Conservation (phyloP, 352 stramenopile genomes). For the Phytophthora podocarpi region DNA sequence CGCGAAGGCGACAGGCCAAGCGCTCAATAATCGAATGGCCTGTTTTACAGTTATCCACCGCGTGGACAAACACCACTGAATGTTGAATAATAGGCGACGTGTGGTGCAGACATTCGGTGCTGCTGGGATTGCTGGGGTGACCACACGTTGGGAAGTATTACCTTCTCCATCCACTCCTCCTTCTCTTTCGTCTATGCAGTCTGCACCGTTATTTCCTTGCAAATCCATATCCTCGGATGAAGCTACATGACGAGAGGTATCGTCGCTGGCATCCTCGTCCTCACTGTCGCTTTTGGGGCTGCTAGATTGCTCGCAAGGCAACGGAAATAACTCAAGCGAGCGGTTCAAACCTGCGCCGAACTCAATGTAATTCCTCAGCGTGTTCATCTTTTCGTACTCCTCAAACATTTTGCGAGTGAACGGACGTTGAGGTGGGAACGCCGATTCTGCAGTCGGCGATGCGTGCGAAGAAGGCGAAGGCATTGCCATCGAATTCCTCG, state of each 20-base stretch:
- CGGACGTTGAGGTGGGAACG: conserved; percentile 46
- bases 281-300: conserved; percentile 14
- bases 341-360: conserved; percentile 59
- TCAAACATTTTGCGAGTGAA: conserved; percentile 52
- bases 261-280: conserved; percentile 18
- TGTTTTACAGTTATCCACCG: conserved; percentile 75
- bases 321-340: conserved; percentile 44
- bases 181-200: not conserved
- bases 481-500: conserved; percentile 5
- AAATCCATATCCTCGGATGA: not conserved
- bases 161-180: not conserved
- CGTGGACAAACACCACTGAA: conserved; percentile 74
- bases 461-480: not conserved
- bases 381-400: conserved; percentile 71
- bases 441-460: conserved; percentile 3
- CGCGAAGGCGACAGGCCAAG: conserved; percentile 58
- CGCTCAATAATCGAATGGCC: conserved; percentile 48
- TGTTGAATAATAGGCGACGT: conserved; percentile 62
- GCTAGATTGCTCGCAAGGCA: conserved; percentile 1
- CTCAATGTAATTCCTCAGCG: conserved; percentile 63
- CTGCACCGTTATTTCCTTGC: too few relatives aligned
- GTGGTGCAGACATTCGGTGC: conserved; percentile 46
- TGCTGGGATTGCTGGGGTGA: conserved; percentile 24
- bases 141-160: not conserved
- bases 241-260: not conserved